These are phyloP conservation scores for Phytophthora europaea DNA, from an alignment of 352 stramenopile genomes.

Conservation along the genomic window DNA sequence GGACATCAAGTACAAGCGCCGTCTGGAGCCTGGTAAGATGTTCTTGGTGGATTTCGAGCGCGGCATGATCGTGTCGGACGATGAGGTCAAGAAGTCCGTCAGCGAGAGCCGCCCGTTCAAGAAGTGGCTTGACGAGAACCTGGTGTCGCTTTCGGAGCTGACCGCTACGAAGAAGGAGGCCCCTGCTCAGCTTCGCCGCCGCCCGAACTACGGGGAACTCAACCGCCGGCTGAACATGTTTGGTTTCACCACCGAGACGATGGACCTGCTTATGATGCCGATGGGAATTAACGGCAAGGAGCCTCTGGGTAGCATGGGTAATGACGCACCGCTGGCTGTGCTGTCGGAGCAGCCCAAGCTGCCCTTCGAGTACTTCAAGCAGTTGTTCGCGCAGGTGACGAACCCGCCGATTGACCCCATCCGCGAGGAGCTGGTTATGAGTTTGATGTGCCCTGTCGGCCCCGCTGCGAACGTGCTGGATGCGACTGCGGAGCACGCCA, in stretches of 20 bases:
- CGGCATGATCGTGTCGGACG: slow-evolving; percentile 94
- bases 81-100: slow-evolving; percentile 96
- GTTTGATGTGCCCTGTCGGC: slow-evolving; percentile 95
- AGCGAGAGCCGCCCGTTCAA: slow-evolving; percentile 90
- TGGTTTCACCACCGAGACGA: slow-evolving; percentile 96
- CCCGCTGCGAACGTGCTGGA: slow-evolving; percentile 96
- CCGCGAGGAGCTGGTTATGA: slow-evolving; percentile 98
- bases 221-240: slow-evolving; percentile 96
- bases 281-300: slow-evolving; percentile 96
- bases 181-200: slow-evolving; percentile 33
- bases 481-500: slow-evolving; percentile 72
- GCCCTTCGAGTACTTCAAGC: slow-evolving; percentile 98
- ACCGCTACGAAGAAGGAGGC: slow-evolving; percentile 42
- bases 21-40: slow-evolving; percentile 98
- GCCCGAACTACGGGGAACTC: slow-evolving; percentile 64
- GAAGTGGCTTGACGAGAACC: slow-evolving; percentile 93
- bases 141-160: slow-evolving; percentile 90
- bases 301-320: slow-evolving; percentile 96
- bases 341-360: slow-evolving; percentile 94
- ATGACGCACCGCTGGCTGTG: slow-evolving; percentile 95
- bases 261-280: slow-evolving; percentile 96
- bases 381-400: slow-evolving; percentile 96
- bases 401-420: slow-evolving; percentile 99
- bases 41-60: slow-evolving; percentile 98
- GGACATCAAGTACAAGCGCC: slow-evolving; percentile 95